These are phyloP conservation scores for Tricharina praecox DNA, from an alignment of 495 filamentous ascomycete genomes.

Conservation along the genomic window DNA sequence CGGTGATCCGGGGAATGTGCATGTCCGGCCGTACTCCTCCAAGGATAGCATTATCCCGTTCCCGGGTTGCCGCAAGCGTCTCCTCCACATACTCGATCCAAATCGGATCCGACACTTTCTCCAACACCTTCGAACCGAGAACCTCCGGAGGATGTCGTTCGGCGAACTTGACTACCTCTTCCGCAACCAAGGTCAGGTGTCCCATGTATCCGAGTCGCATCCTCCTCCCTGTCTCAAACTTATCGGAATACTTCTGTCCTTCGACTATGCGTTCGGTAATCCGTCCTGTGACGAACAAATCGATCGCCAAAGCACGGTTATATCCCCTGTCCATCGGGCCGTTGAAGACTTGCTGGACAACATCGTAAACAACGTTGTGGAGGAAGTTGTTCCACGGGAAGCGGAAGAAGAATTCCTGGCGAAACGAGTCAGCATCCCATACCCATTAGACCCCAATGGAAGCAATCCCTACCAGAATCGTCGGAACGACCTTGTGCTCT, in stretches of 20 bases:
- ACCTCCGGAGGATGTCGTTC: slow-evolving; percentile 82
- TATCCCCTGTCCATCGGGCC: slow-evolving; percentile 92
- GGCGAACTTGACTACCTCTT: slow-evolving; percentile 97
- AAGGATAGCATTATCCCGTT: slow-evolving; percentile 96
- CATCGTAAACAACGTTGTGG: slow-evolving; percentile 98
- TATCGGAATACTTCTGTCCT: slow-evolving; percentile 73
- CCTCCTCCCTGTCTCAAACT: slow-evolving; percentile 58
- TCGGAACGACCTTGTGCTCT: slow-evolving; percentile 82
- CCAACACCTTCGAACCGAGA: slow-evolving; percentile 65
- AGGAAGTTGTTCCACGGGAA: slow-evolving; percentile 99
- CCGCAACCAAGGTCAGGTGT: slow-evolving; percentile 88
- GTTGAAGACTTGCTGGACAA: slow-evolving; percentile 98
- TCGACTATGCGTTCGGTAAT: slow-evolving; percentile 85
- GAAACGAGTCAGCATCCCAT: slow-evolving; percentile 6
- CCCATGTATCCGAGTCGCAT: slow-evolving; percentile 98
- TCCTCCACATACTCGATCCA: slow-evolving; percentile 96
- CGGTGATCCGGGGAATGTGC: slow-evolving; percentile 50
- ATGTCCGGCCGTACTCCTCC: slow-evolving; percentile 87
- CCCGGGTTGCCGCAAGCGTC: slow-evolving; percentile 78
- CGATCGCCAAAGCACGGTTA: slow-evolving; percentile 81
- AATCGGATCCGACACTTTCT: slow-evolving; percentile 67
- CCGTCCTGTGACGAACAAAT: slow-evolving; percentile 74
- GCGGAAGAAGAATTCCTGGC: slow-evolving; percentile 83
- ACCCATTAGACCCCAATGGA: not conserved
- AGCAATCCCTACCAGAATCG: slow-evolving; percentile 56